Evolutionary conservation across 202 grass and related monocot genomes (phyloP).

Genomic region (Carex arenaria): DNA sequence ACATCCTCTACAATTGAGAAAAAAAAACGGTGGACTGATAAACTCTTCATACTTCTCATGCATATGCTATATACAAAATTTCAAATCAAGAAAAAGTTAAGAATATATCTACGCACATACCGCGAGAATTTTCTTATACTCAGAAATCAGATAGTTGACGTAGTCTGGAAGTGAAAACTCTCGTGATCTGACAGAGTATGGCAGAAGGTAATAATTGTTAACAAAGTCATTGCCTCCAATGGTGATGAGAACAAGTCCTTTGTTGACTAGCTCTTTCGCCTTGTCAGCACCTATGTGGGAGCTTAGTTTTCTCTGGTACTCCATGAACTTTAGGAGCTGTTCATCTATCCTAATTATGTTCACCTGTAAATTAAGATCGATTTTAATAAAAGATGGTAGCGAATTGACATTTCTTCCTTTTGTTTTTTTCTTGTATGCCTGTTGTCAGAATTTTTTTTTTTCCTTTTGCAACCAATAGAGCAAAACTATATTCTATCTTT

Average conservation of each 20-base stretch:
- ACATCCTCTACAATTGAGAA: conserved; percentile 48
- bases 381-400: not conserved
- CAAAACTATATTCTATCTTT: not conserved
- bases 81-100: not conserved
- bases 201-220: conserved; percentile 85
- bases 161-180: conserved; percentile 80
- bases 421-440: not conserved
- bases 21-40: not conserved
- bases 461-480: not conserved
- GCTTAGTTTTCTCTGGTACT: conserved; percentile 55
- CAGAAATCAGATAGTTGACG: conserved; percentile 54
- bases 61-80: not conserved
- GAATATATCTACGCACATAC: conserved; percentile 23
- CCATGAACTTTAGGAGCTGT: conserved; percentile 49
- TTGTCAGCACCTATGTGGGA: conserved; percentile 38
- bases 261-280: conserved; percentile 43
- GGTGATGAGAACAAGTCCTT: conserved; percentile 59
- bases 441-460: not conserved
- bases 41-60: not conserved
- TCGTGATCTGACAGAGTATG: conserved; percentile 68
- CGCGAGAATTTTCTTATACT: conserved; percentile 83
- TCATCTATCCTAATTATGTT: conserved; percentile 55
- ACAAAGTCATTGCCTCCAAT: conserved; percentile 93
- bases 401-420: not conserved
- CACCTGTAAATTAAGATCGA: conserved; percentile 23